Conservation (phyloP, 495 filamentous ascomycete genomes). For the Penicillium manginii region DNA sequence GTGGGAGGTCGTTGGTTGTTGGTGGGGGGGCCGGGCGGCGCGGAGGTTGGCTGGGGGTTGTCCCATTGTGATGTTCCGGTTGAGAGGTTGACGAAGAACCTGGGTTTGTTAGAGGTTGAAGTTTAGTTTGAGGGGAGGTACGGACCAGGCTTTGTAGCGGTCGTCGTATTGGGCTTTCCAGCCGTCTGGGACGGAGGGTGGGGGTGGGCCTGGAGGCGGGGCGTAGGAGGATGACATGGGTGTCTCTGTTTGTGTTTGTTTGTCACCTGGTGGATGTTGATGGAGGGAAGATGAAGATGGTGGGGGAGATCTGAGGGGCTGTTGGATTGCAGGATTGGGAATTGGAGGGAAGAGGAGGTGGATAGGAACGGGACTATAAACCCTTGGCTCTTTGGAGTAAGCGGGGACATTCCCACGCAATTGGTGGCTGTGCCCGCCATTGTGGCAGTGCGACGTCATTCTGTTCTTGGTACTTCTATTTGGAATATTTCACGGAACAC, state of each 20-base stretch:
- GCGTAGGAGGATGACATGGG: slow-evolving; percentile 53
- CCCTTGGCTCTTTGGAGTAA: background rate
- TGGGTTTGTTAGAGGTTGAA: slow-evolving; percentile 29
- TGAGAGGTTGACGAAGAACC: slow-evolving; percentile 87
- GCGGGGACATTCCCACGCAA: background rate
- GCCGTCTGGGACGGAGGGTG: slow-evolving; percentile 84
- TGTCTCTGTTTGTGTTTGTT: background rate
- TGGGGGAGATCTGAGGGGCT: too few relatives aligned
- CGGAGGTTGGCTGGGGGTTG: slow-evolving; percentile 55
- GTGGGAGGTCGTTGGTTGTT: slow-evolving; percentile 63
- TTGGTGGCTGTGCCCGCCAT: slow-evolving; percentile 10
- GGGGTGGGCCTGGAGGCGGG: slow-evolving; percentile 78
- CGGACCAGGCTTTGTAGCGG: slow-evolving; percentile 78
- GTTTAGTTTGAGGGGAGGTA: background rate
- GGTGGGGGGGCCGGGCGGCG: slow-evolving; percentile 31
- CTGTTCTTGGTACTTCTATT: too few relatives aligned
- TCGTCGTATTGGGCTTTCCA: slow-evolving; percentile 83
- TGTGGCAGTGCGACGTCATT: slow-evolving; percentile 10
- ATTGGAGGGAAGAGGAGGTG: slow-evolving; percentile 1
- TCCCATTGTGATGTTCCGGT: slow-evolving; percentile 92
- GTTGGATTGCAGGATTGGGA: background rate
- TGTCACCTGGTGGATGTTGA: too few relatives aligned
- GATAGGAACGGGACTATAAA: background rate
- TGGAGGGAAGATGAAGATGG: too few relatives aligned
- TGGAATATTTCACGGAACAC: too few relatives aligned